Base-by-base conservation (phyloP, 2,329 filamentous ascomycete species). In the Fusarium keratoplasticum region DNA sequence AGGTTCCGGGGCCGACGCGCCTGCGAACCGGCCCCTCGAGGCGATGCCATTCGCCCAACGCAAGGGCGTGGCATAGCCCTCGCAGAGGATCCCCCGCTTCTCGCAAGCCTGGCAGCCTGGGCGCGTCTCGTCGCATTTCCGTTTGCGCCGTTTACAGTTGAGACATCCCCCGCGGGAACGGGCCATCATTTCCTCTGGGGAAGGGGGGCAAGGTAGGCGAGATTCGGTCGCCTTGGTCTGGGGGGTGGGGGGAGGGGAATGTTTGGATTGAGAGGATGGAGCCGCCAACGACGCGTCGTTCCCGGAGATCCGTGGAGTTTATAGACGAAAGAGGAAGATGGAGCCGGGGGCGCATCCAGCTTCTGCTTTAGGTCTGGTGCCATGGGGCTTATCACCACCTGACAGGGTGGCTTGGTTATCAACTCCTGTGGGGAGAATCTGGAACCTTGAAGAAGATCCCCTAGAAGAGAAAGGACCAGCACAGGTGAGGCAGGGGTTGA, bases 21-120 rank as follows among this genome's bases (percentile, higher is more conserved):
- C 76, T 9, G 76, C 76, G 33, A 78, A 75, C 9, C 76, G 70
- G 6, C 76, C 76, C 57, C 76, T 71, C 18, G 75, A 74, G 25
- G 76, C 76, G 25, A 78, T 75, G 18, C 74, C 76, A 57, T 77
- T 77, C 18, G 77, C 73, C 76, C 76, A 78, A 6, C 76, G 64
- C 20, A 78, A 52, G 10, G 76, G 64, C 13, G 74, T 69, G 27
- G 69, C 66, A 59, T 78, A 78, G 18, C 76, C 76, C 31, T 76
- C 69, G 57, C 76, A 78, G 47, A 50, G 57, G 42, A 77, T 69
- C 25, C 74, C 73, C 22, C 74, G 66, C 50, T 72, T 68, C 44
- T 42, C 58, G 25, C 76, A 78, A 10, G 76, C 73, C 35, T 64
- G 64, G 22, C 76, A 78, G 31, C 61, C 63, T 1, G 76, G 76